phyloP scores from a whole-genome alignment of 2,329 filamentous ascomycete genomes.

The Plenodomus tracheiphilus region DNA sequence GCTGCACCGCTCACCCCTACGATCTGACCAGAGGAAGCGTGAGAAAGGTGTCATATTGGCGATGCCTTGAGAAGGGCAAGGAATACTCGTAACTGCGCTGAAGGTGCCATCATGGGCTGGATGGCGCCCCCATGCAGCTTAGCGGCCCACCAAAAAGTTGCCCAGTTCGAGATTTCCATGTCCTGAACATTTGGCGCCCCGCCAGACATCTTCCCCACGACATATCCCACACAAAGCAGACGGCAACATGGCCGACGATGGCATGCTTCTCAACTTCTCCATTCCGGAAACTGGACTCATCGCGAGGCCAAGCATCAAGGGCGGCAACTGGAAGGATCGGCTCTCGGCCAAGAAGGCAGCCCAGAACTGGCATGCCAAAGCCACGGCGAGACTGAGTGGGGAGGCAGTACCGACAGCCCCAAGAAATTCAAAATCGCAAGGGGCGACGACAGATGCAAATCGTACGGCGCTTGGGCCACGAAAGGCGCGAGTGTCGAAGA shows the following conservation, averaged over 20 bases:
- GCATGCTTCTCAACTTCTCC: constrained; percentile 91
- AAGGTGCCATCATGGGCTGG: constrained; percentile 18
- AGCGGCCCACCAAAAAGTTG: constrained; percentile 26
- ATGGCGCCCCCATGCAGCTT: constrained; percentile 5
- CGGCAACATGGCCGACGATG: constrained; percentile 82
- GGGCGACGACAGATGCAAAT: constrained; percentile 36
- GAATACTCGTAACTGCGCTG: constrained; percentile 29
- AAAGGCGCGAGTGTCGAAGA: constrained; percentile 16
- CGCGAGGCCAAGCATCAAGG: constrained; percentile 70
- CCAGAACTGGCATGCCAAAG: constrained; percentile 56
- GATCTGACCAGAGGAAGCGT: background rate
- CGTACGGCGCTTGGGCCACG: constrained; percentile 34
- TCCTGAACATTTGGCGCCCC: constrained; percentile 5
- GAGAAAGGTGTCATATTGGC: constrained; percentile 14
- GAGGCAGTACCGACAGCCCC: constrained; percentile 25
- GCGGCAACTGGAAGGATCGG: constrained; percentile 91
- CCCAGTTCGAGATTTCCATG: constrained; percentile 12
- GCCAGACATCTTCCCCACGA: constrained; percentile 1
- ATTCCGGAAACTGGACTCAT: constrained; percentile 69
- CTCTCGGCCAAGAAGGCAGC: constrained; percentile 75
- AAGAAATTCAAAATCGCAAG: constrained; percentile 18
- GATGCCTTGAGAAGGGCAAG: constrained; percentile 19
- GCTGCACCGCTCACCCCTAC: constrained; percentile 9
- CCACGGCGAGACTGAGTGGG: constrained; percentile 36
- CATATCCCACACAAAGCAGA: background rate